A percentile compares a stretch with the other conserved stretches of the same genome.
These are phyloP conservation scores for Punica granatum DNA, from an alignment of 345 rosid species.

Conservation along the genomic window DNA sequence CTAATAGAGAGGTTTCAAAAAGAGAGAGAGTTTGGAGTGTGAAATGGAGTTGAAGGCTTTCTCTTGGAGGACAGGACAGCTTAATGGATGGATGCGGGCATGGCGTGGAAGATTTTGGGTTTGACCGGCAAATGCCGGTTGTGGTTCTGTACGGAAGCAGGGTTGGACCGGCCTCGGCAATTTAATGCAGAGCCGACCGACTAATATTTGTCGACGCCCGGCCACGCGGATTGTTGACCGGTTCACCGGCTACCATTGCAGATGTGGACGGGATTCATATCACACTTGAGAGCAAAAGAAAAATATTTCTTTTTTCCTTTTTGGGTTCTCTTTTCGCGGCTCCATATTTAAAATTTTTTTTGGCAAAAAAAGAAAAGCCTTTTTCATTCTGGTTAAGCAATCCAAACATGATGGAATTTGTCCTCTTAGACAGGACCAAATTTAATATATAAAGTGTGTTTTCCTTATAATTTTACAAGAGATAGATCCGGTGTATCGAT, in stretches of 20 bases:
- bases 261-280: constrained; percentile 12
- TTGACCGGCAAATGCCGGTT: constrained; percentile 70
- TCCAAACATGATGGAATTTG: no score
- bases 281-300: constrained; percentile 23
- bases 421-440: no score
- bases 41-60: background rate
- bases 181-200: constrained; percentile 36
- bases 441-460: no score
- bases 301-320: constrained; percentile 5
- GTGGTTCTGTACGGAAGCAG: constrained; percentile 16
- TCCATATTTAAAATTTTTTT: background rate
- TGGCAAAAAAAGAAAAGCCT: no score
- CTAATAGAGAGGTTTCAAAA: background rate
- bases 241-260: constrained; percentile 23
- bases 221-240: constrained; percentile 34
- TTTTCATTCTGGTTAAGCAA: no score
- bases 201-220: constrained; percentile 17
- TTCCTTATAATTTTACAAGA: no score
- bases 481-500: no score
- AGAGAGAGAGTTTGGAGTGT: constrained; percentile 3
- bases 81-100: background rate
- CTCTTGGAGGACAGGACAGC: background rate
- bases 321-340: background rate
- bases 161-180: constrained; percentile 38
- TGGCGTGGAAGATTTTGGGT: constrained; percentile 38